Evolutionary conservation across 768 basidiomycete genomes (phyloP).

Genomic region (Pisolithus orientalis): DNA sequence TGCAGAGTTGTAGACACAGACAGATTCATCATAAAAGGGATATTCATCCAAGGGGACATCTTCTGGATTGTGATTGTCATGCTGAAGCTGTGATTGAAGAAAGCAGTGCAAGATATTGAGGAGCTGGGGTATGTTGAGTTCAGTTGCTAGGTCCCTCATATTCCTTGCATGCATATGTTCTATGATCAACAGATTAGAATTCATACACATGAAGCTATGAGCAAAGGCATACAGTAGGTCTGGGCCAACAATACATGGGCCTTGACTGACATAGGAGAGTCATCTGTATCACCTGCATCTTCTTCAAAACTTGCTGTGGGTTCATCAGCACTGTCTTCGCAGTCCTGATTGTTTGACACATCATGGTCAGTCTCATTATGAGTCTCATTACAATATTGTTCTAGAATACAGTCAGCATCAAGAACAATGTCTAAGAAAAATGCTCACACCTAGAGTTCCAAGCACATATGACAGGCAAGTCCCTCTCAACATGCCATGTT

Average conservation of each 20-base stretch:
- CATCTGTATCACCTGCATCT: background rate
- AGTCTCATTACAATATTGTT: no score
- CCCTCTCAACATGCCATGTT: no score
- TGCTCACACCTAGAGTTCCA: no score
- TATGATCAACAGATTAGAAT: background rate
- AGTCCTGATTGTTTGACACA: background rate
- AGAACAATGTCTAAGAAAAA: no score
- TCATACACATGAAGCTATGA: background rate
- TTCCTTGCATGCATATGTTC: background rate
- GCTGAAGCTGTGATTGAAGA: constrained; percentile 3
- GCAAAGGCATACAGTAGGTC: background rate
- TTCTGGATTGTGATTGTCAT: background rate
- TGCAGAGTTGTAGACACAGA: constrained; percentile 14
- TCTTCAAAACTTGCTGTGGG: background rate
- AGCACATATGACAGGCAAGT: no score
- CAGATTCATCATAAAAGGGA: background rate
- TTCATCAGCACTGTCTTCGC: background rate
- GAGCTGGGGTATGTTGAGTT: background rate
- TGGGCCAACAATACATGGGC: background rate
- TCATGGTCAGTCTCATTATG: no score
- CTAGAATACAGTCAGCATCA: no score
- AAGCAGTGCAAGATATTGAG: background rate
- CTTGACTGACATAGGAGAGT: background rate
- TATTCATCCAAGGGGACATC: background rate
- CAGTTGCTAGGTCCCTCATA: background rate